Percentiles rank a stretch among this genome's conserved stretches.
Evolutionary conservation across 139 green algal genomes (phyloP).

Genomic region (Mesotaenium endlicherianum): DNA sequence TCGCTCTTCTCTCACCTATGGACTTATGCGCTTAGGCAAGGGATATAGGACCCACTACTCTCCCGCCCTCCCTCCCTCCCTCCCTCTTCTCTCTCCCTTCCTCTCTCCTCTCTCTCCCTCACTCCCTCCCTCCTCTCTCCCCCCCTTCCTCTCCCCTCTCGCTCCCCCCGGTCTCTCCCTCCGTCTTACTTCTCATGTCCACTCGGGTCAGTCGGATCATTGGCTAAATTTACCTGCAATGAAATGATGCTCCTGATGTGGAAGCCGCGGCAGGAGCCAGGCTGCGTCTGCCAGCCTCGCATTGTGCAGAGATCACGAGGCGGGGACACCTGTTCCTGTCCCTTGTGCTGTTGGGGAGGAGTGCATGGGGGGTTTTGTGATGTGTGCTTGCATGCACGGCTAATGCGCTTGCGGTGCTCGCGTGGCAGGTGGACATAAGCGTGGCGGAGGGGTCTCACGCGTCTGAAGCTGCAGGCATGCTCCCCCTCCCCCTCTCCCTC

Average conservation of each 20-base stretch:
- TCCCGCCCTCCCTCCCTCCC: not conserved
- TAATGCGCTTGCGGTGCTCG: too few relatives aligned
- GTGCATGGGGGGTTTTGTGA: too few relatives aligned
- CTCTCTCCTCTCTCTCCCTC: not conserved
- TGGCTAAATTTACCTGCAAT: not conserved
- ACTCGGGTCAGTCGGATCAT: not conserved
- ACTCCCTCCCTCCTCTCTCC: not conserved
- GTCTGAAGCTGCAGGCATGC: not conserved
- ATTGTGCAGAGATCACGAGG: too few relatives aligned
- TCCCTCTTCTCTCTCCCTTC: not conserved
- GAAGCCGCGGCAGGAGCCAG: not conserved
- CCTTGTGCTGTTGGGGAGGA: too few relatives aligned
- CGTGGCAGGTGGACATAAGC: slow-evolving; percentile 51
- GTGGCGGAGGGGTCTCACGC: slow-evolving; percentile 68
- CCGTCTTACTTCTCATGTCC: not conserved
- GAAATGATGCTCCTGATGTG: not conserved
- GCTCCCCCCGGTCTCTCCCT: not conserved
- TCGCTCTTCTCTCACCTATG: not conserved
- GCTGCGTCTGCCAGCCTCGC: not conserved
- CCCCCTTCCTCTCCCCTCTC: slow-evolving; percentile 4
- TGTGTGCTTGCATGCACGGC: too few relatives aligned
- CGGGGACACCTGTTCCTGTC: too few relatives aligned
- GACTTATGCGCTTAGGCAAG: not conserved
- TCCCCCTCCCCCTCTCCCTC: not conserved
- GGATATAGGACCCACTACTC: not conserved